Evolutionary conservation across 2,329 filamentous ascomycete genomes (phyloP).

Genomic region (Pyrenophora graminea): DNA sequence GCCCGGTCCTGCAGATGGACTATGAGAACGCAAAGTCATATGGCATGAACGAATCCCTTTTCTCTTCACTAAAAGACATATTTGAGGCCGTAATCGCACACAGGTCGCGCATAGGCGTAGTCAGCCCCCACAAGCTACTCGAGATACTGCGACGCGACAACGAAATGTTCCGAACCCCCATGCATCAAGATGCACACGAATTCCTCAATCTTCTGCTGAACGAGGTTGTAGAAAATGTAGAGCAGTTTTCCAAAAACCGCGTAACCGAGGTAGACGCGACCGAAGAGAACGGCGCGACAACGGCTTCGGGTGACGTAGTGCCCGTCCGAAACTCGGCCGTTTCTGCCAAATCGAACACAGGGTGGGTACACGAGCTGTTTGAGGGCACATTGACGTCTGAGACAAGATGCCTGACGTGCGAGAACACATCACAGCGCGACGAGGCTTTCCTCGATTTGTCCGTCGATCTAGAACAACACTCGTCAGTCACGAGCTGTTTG

Average conservation of each 20-base stretch:
- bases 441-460: slow-evolving; percentile 96
- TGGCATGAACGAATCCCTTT: slow-evolving; percentile 92
- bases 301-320: slow-evolving; percentile 24
- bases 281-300: slow-evolving; percentile 25
- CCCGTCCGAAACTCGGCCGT: slow-evolving; percentile 24
- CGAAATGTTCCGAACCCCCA: slow-evolving; percentile 94
- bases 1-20: slow-evolving; percentile 83
- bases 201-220: slow-evolving; percentile 96
- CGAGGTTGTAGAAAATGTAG: slow-evolving; percentile 91
- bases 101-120: slow-evolving; percentile 79
- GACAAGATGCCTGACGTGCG: slow-evolving; percentile 93
- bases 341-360: slow-evolving; percentile 42
- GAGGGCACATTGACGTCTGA: slow-evolving; percentile 94
- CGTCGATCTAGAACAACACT: slow-evolving; percentile 92
- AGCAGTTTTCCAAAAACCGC: slow-evolving; percentile 75
- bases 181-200: slow-evolving; percentile 98
- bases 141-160: slow-evolving; percentile 94
- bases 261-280: slow-evolving; percentile 46
- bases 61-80: slow-evolving; percentile 93
- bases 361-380: slow-evolving; percentile 97
- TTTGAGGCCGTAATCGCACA: slow-evolving; percentile 88
- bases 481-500: slow-evolving; percentile 92
- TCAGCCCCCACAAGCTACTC: slow-evolving; percentile 89
- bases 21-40: slow-evolving; percentile 80
- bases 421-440: slow-evolving; percentile 91